phyloP scores from a whole-genome alignment of 202 grass and related monocot species.

The Bolboschoenoplectus hybrid region DNA sequence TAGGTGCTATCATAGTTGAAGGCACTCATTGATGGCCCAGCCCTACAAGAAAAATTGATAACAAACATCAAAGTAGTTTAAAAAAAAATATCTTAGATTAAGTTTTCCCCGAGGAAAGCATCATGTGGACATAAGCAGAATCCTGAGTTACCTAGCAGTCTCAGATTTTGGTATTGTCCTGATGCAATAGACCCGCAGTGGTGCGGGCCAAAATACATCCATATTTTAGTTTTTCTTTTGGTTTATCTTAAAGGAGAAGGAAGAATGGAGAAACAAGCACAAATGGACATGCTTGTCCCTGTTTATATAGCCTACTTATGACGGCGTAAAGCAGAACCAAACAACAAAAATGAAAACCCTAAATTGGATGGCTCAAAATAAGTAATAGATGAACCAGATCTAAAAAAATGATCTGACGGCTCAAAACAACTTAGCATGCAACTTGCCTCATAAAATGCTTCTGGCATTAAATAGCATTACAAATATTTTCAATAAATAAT shows the following conservation, averaged over 20 bases:
- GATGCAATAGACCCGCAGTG: not conserved
- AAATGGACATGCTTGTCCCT: not conserved
- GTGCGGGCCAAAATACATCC: not conserved
- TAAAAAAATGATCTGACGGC: not conserved
- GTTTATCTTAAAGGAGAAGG: constrained; percentile 18
- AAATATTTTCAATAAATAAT: constrained; percentile 10
- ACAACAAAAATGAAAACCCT: constrained; percentile 24
- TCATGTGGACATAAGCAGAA: not conserved
- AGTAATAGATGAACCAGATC: constrained; percentile 12
- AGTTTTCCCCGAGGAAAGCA: not conserved
- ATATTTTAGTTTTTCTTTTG: not conserved
- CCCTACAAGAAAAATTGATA: constrained; percentile 51
- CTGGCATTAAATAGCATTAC: not conserved
- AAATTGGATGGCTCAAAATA: constrained; percentile 1
- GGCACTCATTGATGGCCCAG: constrained; percentile 86
- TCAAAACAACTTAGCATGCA: constrained; percentile 22
- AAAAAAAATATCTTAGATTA: not conserved
- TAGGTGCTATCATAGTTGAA: constrained; percentile 97
- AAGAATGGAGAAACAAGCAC: not conserved
- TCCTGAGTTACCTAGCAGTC: constrained; percentile 28
- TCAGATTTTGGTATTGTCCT: constrained; percentile 31
- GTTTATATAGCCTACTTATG: constrained; percentile 35
- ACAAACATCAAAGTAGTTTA: constrained; percentile 24
- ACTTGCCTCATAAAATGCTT: constrained; percentile 25
- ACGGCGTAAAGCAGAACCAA: constrained; percentile 10